Evolutionary conservation across 129 eudicot species (phyloP), one percentile per base, ranked within the genome.

Genomic region (Arctium lappa): DNA sequence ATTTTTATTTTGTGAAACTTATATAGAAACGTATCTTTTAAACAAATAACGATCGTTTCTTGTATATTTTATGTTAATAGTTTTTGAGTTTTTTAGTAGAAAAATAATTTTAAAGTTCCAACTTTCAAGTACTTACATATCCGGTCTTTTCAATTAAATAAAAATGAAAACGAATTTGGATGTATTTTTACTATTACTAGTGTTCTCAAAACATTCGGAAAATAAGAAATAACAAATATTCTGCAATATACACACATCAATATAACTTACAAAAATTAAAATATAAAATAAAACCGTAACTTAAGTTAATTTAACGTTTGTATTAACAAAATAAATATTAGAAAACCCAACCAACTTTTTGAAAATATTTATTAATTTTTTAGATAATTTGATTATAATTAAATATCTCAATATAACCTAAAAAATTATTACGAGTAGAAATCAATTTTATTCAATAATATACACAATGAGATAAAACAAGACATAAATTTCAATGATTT

Each of bases 401-500:
- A 16, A 42, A 10, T 11, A 0, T 11, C 15, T 12, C 15, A 11
- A 11, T 27, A 18, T 34, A 77, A 38, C 36, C 1, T 27, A 1
- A 22, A 63, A 18, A 63, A 8, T 8, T 38, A 27, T 37, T 37
- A 13, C 12, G 22, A 53, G 22, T 53, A 53, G 22, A 60, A 60
- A 60, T 82, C 56, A 65, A 5, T 71, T 9, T 8, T 70, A 83
- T 36, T 60, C 29, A 60, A 69, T 18, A 66, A 80, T 32, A 32
- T 8, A 32, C 68, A 71, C 78, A 31, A 38, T 71, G 42, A 38
- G 31, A 69, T 72, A 60, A 70, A 69, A 44, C 5, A 7, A 12
- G 63, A 6, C 30, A 72, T 29, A 81, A 36, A 22, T 29, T 65
- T 31, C 31, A 68, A 66, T 82, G 76, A 75, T 84, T 50, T 62